These are phyloP conservation scores for Coemansia sp. DNA, from an alignment of 192 early-diverging fungal species.

Conservation along the genomic window DNA sequence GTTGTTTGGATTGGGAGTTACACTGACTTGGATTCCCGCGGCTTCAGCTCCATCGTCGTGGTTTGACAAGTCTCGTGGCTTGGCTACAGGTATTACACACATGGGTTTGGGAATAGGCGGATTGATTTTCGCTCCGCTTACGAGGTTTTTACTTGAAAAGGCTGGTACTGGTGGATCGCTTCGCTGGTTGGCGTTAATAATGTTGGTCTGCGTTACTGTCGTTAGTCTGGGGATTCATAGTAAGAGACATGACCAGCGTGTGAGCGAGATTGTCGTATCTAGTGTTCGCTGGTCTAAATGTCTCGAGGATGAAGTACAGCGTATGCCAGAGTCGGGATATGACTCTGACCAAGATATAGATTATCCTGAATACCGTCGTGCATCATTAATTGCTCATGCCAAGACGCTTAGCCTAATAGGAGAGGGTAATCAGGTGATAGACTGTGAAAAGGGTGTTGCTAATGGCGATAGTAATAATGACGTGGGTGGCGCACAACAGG, in stretches of 20 bases:
- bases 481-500: neutral
- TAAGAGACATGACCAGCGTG: conserved; percentile 23
- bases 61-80: conserved; percentile 62
- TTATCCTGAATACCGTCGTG: conserved; percentile 21
- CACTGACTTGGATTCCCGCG: conserved; percentile 64
- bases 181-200: conserved; percentile 48
- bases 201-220: conserved; percentile 37
- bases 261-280: conserved; percentile 26
- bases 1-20: conserved; percentile 65
- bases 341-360: conserved; percentile 23
- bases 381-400: conserved; percentile 5
- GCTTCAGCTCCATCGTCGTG: conserved; percentile 67
- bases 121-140: conserved; percentile 62
- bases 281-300: conserved; percentile 48
- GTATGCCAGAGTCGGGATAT: conserved; percentile 18
- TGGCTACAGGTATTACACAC: conserved; percentile 70
- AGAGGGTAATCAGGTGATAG: neutral
- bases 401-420: neutral
- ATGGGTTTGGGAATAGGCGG: conserved; percentile 71
- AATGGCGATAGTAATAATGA: neutral
- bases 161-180: conserved; percentile 44
- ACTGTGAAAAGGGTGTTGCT: neutral
- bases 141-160: conserved; percentile 48
- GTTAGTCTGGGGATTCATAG: conserved; percentile 49
- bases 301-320: conserved; percentile 25